phyloP scores from a whole-genome alignment of 768 basidiomycete genomes.

The Trametes punicea region DNA sequence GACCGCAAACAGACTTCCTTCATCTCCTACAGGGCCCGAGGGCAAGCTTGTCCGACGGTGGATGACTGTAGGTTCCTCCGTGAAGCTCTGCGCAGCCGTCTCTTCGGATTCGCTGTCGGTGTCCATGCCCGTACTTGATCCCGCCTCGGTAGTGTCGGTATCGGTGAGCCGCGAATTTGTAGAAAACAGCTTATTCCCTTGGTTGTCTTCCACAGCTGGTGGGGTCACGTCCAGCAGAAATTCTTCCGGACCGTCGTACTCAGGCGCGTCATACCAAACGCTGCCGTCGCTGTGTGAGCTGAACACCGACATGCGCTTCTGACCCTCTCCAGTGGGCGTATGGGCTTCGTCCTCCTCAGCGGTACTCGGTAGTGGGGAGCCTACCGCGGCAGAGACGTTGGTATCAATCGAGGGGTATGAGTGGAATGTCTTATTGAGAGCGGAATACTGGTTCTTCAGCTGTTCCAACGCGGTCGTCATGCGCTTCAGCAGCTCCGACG shows the following conservation, averaged over 20 bases:
- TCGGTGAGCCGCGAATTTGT: constrained; percentile 15
- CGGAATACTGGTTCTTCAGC: constrained; percentile 58
- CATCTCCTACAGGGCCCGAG: constrained; percentile 59
- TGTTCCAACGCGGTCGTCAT: constrained; percentile 46
- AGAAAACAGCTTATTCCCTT: constrained; percentile 29
- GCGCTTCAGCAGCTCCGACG: constrained; percentile 35
- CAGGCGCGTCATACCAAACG: constrained; percentile 79
- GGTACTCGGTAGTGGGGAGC: constrained; percentile 41
- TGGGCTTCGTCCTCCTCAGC: constrained; percentile 44
- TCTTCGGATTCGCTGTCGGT: constrained; percentile 39
- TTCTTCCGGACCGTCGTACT: constrained; percentile 65
- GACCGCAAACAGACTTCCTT: constrained; percentile 79
- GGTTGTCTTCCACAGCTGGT: constrained; percentile 28
- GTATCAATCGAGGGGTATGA: constrained; percentile 24
- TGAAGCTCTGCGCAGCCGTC: constrained; percentile 1
- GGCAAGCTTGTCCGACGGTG: constrained; percentile 57
- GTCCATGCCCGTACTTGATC: constrained; percentile 46
- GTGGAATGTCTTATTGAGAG: constrained; percentile 37
- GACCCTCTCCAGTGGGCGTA: constrained; percentile 17
- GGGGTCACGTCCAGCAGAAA: constrained; percentile 46
- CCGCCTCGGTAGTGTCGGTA: constrained; percentile 31
- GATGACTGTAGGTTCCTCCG: constrained; percentile 30
- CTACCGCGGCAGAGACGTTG: constrained; percentile 23
- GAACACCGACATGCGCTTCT: constrained; percentile 24
- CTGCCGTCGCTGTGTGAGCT: constrained; percentile 31